Conservation (phyloP, 805 yeast species). For the Torulaspora delbrueckii region DNA sequence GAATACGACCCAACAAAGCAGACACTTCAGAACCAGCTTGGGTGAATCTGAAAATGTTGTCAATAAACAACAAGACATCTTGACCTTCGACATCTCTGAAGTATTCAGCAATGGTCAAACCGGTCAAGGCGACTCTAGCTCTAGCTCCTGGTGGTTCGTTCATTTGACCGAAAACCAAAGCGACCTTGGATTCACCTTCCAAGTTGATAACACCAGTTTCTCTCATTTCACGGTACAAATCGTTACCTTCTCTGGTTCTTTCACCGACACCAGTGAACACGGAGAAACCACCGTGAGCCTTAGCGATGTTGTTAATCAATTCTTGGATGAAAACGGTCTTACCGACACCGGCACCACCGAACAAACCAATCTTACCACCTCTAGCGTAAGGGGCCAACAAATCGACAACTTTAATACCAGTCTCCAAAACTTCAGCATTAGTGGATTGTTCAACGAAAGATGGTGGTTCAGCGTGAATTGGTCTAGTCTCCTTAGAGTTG, state of each 20-base stretch:
- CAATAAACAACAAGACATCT: conserved; percentile 98
- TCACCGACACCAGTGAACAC: conserved; percentile 99
- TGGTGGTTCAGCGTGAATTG: conserved; percentile 99
- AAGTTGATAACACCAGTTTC: conserved; percentile 99
- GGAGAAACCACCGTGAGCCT: conserved; percentile 99
- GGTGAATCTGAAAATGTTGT: conserved; percentile 99
- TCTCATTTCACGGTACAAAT: conserved; percentile 99
- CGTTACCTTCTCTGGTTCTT: conserved; percentile 99
- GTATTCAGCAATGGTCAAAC: conserved; percentile 99
- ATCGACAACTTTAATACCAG: conserved; percentile 99
- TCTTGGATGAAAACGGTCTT: conserved; percentile 99
- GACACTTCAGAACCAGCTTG: conserved; percentile 99
- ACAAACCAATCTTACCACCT: conserved; percentile 99
- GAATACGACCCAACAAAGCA: conserved; percentile 99
- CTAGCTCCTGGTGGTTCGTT: conserved; percentile 99
- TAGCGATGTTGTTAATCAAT: conserved; percentile 98
- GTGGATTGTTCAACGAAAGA: conserved; percentile 95
- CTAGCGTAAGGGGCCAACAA: conserved; percentile 99
- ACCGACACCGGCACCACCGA: conserved; percentile 99
- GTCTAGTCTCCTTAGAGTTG: conserved; percentile 85
- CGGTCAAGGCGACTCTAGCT: conserved; percentile 99
- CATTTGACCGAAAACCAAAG: conserved; percentile 99
- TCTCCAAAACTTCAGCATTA: conserved; percentile 95
- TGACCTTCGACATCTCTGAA: conserved; percentile 99
- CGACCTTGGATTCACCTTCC: conserved; percentile 99